Conservation (phyloP, 2,329 filamentous ascomycete genomes). For the Curvularia hawaiiensis region DNA sequence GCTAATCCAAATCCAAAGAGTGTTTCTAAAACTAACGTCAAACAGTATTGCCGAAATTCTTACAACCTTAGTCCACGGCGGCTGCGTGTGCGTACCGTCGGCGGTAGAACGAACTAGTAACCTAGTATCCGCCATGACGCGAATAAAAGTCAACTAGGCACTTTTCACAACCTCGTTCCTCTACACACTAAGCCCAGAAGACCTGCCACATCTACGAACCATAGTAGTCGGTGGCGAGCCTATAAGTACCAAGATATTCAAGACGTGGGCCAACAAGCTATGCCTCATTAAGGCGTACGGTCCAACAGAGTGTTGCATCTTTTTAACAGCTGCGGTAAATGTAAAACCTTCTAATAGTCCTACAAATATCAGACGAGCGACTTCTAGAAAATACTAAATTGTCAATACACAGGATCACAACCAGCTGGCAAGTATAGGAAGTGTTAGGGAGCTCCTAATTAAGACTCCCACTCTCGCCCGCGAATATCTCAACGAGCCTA, state of each 20-base stretch:
- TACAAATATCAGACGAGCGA: conserved; percentile 2
- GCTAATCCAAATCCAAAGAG: no score
- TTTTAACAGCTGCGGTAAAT: not conserved
- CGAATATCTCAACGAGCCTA: conserved; percentile 22
- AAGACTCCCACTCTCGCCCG: conserved; percentile 55
- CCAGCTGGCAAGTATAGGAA: conserved; percentile 18
- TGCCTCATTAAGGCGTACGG: not conserved
- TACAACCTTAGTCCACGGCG: conserved; percentile 60
- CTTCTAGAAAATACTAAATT: conserved; percentile 43
- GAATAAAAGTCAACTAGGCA: not conserved
- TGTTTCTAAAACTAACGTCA: no score
- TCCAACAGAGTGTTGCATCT: conserved; percentile 31
- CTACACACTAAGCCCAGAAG: not conserved
- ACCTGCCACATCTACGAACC: not conserved
- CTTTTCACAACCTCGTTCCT: not conserved
- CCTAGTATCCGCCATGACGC: not conserved
- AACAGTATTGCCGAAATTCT: conserved; percentile 59
- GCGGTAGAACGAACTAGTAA: not conserved
- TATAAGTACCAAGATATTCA: not conserved
- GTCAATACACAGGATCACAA: conserved; percentile 24
- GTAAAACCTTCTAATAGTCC: not conserved
- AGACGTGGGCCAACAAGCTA: not conserved
- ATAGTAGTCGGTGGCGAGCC: conserved; percentile 4
- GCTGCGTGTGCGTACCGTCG: conserved; percentile 46
- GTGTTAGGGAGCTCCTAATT: conserved; percentile 58